These are phyloP conservation scores for Tricholomella constricta DNA, from an alignment of 768 basidiomycete species.

Conservation along the genomic window DNA sequence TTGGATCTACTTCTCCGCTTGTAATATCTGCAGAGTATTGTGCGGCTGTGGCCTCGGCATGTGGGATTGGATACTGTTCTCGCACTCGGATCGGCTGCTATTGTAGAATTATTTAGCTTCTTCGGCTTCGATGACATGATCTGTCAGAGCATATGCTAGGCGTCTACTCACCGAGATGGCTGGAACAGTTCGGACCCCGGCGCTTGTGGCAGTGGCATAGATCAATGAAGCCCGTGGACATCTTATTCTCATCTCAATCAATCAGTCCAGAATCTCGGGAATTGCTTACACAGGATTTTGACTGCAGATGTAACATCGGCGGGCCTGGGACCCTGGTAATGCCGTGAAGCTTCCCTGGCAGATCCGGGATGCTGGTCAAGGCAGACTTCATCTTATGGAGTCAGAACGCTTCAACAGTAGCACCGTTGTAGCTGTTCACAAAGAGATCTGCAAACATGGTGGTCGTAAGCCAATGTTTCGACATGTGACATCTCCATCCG, in stretches of 20 bases:
- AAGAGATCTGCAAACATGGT: slow-evolving; percentile 8
- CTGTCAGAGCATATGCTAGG: slow-evolving; percentile 4
- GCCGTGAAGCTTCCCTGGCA: slow-evolving; percentile 16
- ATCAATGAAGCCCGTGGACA: background rate
- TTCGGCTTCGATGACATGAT: slow-evolving; percentile 20
- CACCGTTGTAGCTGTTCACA: slow-evolving; percentile 4
- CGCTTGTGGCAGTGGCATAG: slow-evolving; percentile 1
- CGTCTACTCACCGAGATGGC: background rate
- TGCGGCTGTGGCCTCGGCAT: background rate
- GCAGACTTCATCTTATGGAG: slow-evolving; percentile 9
- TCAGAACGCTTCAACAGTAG: slow-evolving; percentile 4
- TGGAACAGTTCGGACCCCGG: slow-evolving; percentile 4
- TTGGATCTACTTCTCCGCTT: background rate
- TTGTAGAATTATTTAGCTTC: background rate
- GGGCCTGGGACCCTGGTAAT: background rate
- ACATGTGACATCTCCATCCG: slow-evolving; percentile 20
- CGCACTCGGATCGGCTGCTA: slow-evolving; percentile 4
- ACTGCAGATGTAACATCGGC: background rate
- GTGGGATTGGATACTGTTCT: background rate
- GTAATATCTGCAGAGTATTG: background rate
- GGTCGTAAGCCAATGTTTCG: slow-evolving; percentile 5
- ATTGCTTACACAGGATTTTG: background rate
- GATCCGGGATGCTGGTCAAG: slow-evolving; percentile 12
- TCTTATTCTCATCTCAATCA: background rate
- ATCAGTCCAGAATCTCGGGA: background rate